Base-by-base conservation (phyloP, 176 grass and related monocot genomes). In the Guadua angustifolia region DNA sequence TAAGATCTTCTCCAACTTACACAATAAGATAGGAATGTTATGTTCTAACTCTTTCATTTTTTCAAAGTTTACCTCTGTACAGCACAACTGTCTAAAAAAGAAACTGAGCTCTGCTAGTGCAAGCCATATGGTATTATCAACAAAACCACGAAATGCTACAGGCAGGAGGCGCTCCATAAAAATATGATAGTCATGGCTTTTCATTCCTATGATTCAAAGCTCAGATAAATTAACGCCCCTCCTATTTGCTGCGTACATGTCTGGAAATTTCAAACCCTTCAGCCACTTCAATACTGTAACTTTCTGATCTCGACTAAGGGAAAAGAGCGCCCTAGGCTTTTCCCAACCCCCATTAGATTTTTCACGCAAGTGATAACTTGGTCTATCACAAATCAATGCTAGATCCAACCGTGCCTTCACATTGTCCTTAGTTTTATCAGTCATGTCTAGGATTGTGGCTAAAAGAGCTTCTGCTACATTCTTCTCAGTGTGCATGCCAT, bases 21-120 rank as follows among this genome's bases (percentile, higher is more conserved):
- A 71, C 21, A 45, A 7, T 2, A 71, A 14, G 9, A 71, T 0
- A 39, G 40, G 39, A 25, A 71, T 25, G 42, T 10, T 44, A 39
- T 45, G 21, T 45, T 46, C 40, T 46, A 71, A 24, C 46, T 22
- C 21, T 45, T 71, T 39, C 38, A 39, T 39, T 39, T 6, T 39
- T 39, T 5, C 38, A 39, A 39, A 5, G 38, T 39, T 39, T 13
- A 71, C 9, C 39, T 71, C 40, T 1, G 9, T 71, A 46, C 9
- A 6, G 10, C 68, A 71, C 1, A 71, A 12, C 4, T 71, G 19
- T 71, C 68, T 71, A 46, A 44, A 71, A 39, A 75, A 72, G 22
- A 72, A 75, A 75, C 29, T 75, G 1, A 75, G 17, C 50, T 75
- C 72, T 19, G 49, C 72, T 19, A 75, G 32, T 10, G 72, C 50